Evolutionary conservation across 2,329 filamentous ascomycete species (phyloP).

Genomic region (Talaromyces sp.): DNA sequence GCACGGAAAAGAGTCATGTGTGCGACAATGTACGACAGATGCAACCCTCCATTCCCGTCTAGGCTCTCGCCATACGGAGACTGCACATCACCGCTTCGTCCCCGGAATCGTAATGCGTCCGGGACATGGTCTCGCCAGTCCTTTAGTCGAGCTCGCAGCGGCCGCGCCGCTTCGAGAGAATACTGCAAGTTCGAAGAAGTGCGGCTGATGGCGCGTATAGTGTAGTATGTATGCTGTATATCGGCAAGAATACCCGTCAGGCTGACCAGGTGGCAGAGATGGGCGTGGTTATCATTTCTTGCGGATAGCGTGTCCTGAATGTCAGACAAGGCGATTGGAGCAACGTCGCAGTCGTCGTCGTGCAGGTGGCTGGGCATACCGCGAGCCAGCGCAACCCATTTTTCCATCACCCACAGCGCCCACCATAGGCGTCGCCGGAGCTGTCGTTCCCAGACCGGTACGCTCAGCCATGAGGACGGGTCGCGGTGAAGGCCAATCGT

Average conservation of each 20-base stretch:
- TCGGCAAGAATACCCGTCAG: neutral
- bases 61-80: neutral
- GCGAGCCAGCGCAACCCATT: constrained; percentile 1
- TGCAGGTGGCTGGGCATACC: constrained; percentile 2
- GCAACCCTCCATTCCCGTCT: neutral
- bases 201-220: neutral
- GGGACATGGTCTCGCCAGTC: neutral
- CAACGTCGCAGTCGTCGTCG: neutral
- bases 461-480: neutral
- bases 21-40: constrained; percentile 1
- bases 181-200: neutral
- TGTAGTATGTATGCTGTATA: neutral
- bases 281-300: neutral
- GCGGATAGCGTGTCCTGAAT: neutral
- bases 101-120: neutral
- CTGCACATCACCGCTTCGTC: neutral
- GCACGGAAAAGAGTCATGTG: neutral
- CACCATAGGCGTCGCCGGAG: constrained; percentile 3
- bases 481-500: constrained; percentile 1
- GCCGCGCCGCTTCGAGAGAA: neutral
- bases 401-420: constrained; percentile 2
- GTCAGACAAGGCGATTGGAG: neutral
- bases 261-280: neutral
- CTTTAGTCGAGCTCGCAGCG: neutral
- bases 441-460: neutral